Evolutionary conservation across 1,139 yeast species (phyloP).

Genomic region (Zhuliangozyma parablackwelliae): DNA sequence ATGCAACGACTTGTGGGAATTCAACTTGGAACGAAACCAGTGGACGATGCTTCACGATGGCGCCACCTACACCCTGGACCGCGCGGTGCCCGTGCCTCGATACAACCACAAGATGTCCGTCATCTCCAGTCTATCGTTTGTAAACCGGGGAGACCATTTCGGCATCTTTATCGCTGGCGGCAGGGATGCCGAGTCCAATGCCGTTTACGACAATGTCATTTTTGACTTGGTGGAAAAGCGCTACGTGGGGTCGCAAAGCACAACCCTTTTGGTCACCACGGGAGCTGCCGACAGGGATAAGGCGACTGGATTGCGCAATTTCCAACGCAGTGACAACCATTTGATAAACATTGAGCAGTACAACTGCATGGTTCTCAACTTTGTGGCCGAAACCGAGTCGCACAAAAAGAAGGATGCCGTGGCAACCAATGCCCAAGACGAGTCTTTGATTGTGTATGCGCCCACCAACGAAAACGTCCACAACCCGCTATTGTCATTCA

Average conservation of each 20-base stretch:
- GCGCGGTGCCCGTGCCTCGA: slow-evolving; percentile 37
- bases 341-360: slow-evolving; percentile 28
- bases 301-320: slow-evolving; percentile 12
- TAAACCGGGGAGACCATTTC: slow-evolving; percentile 44
- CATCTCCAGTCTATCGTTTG: slow-evolving; percentile 35
- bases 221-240: slow-evolving; percentile 48
- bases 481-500: slow-evolving; percentile 37
- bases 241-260: slow-evolving; percentile 36
- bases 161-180: slow-evolving; percentile 66
- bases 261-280: slow-evolving; percentile 21
- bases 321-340: slow-evolving; percentile 16
- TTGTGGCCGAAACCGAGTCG: slow-evolving; percentile 24
- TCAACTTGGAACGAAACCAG: slow-evolving; percentile 43
- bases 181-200: slow-evolving; percentile 36
- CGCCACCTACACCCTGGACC: slow-evolving; percentile 16
- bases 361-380: slow-evolving; percentile 30
- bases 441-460: slow-evolving; percentile 36
- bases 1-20: slow-evolving; percentile 63
- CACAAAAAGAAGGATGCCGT: slow-evolving; percentile 1
- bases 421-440: slow-evolving; percentile 13
- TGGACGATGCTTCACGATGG: slow-evolving; percentile 54
- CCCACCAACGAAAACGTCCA: slow-evolving; percentile 21
- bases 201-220: slow-evolving; percentile 40
- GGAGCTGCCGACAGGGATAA: slow-evolving; percentile 9
- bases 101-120: slow-evolving; percentile 52